Evolutionary conservation across 345 rosid genomes (phyloP).

Genomic region (Hirschfeldia incana): DNA sequence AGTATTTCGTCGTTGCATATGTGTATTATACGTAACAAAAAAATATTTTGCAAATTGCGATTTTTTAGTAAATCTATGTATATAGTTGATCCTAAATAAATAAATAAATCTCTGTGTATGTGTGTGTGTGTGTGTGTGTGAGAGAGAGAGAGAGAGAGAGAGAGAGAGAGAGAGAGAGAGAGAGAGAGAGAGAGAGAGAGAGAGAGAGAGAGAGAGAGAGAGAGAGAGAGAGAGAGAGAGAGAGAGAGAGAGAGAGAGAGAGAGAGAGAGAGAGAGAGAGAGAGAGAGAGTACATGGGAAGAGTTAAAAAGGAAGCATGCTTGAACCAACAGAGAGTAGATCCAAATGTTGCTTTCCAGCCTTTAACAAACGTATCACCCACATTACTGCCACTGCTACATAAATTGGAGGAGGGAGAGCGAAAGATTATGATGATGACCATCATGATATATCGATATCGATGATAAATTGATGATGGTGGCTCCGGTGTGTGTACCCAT

Average conservation of each 20-base stretch:
- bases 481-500: constrained; percentile 36
- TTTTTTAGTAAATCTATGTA: background rate
- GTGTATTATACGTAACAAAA: background rate
- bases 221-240: too few relatives aligned
- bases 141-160: too few relatives aligned
- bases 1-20: background rate
- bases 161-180: too few relatives aligned
- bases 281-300: constrained; percentile 13
- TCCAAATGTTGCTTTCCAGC: constrained; percentile 43
- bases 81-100: too few relatives aligned
- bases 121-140: too few relatives aligned
- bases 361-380: constrained; percentile 40
- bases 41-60: background rate
- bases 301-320: constrained; percentile 37
- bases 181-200: too few relatives aligned
- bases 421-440: constrained; percentile 4
- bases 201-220: too few relatives aligned
- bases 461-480: constrained; percentile 38
- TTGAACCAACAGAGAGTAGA: constrained; percentile 25
- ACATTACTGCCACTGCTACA: constrained; percentile 41
- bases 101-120: too few relatives aligned
- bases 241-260: constrained; percentile 26
- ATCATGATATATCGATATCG: constrained; percentile 32
- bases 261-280: too few relatives aligned
- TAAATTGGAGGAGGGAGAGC: constrained; percentile 3